Evolutionary conservation across 306 rosid genomes (phyloP).

Genomic region (Sindora glabra): DNA sequence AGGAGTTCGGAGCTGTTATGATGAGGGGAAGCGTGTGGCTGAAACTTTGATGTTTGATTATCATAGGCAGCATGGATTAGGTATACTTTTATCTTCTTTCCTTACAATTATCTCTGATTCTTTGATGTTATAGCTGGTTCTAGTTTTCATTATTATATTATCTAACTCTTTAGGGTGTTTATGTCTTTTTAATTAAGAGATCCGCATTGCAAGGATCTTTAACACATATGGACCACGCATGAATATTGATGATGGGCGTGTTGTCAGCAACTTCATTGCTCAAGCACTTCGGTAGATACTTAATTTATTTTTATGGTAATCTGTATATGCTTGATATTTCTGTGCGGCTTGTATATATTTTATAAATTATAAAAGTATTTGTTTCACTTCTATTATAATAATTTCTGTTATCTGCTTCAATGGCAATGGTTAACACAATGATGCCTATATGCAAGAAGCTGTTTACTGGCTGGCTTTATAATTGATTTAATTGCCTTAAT

Average conservation of each 20-base stretch:
- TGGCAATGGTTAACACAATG: background rate
- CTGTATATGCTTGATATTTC: too few relatives aligned
- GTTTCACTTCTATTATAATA: too few relatives aligned
- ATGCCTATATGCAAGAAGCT: background rate
- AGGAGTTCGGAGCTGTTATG: constrained; percentile 99
- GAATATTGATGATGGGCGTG: constrained; percentile 98
- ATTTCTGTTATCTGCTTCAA: too few relatives aligned
- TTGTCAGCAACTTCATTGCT: constrained; percentile 94
- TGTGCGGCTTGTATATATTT: too few relatives aligned
- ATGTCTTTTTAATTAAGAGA: constrained; percentile 41
- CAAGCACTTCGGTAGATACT: constrained; percentile 81
- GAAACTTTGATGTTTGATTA: constrained; percentile 98
- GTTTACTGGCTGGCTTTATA: background rate
- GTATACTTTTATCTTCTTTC: constrained; percentile 30
- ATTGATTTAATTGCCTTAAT: too few relatives aligned
- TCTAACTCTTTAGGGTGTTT: too few relatives aligned
- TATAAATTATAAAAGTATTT: too few relatives aligned
- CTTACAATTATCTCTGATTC: background rate
- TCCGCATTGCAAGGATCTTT: constrained; percentile 90
- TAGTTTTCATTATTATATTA: too few relatives aligned
- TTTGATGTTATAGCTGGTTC: constrained; percentile 3
- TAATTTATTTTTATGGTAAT: background rate
- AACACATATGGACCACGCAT: constrained; percentile 99
- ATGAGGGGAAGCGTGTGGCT: constrained; percentile 98
- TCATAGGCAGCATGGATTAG: constrained; percentile 94